Base-by-base conservation (phyloP, 106 monocot species). In the Dendrobium huoshanense region DNA sequence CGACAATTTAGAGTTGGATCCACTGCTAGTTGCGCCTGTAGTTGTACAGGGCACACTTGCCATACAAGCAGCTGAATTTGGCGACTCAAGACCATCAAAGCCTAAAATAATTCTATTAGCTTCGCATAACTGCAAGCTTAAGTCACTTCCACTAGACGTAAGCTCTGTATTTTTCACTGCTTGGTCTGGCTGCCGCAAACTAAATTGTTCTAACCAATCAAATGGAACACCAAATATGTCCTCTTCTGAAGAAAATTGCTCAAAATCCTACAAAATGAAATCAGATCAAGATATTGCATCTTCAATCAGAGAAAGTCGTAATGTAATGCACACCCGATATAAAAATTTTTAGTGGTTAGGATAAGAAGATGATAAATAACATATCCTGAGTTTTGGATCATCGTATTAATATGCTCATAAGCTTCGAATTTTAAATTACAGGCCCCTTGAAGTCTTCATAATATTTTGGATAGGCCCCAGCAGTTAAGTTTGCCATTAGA, bases 251-350 rank as follows among this genome's bases (percentile, higher is more conserved):
- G 74, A 74, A 43, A 44, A 19, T 44, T 74, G 74, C 74, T 74
- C 20, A 74, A 74, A 74, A 74, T 43, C 20, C 74, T n/a, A 74
- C 19, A 74, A 74, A 43, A 74, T 42, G 43, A 74, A 44, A 8
- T 74, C 22, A 44, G 19, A 74, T 41, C 42, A 43, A 44, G 74
- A 74, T 16, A 74, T 4, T 41, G 73, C 37, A 17, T 9, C 16
- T 73, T 73, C 73, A 4, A 40, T 41, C 18, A 73, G 41, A 5
- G 18, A 41, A 37, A 73, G 41, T 41, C 3, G 17, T 13, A 37
- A 24, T 24, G 5, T 40, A 41, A 20, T 43, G 42, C 42, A 43
- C 10, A 72, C 29, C 8, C 20, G 7, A 74, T 31, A 74, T 44
- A 42, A 44, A 44, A 7, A 6, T 44, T 44, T 43, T 37, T 9